Evolutionary conservation across 768 basidiomycete species (phyloP), one percentile per base, ranked within the genome.

Genomic region (Mycena maculata): DNA sequence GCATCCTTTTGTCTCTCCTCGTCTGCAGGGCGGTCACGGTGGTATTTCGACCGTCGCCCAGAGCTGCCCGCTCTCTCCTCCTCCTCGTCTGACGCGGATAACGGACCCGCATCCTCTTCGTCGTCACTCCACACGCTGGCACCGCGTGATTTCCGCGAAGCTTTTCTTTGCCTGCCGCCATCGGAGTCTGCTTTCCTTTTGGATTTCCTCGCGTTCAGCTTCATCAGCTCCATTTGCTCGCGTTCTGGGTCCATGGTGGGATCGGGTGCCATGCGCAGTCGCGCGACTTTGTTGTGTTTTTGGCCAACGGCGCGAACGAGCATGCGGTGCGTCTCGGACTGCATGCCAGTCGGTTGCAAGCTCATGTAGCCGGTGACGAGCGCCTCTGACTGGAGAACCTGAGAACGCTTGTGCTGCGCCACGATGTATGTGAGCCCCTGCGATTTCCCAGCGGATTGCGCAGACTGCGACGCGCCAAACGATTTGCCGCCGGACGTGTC

Each of bases 391-490:
- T 96, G 95, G n/a, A 94, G 84, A 20, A 96, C 90, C 70, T 92
- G 89, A 3, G 92, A 90, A 48, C 90, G 88, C 76, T 94, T 93
- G 78, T 92, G 94, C 73, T 96, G 93, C 18, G 93, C 94, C 62
- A 95, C 92, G 70, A 96, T 90, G 78, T 96, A 96, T 27, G 94
- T 93, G 49, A 95, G 83, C 33, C 94, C 92, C 74, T 94, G 91
- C 8, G 87, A 83, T 74, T 87, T 89, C 27, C 18, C 42, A 22
- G 44, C 39, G n/a, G n/a, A n/a, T 23, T 27, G 27, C 54, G 71
- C 42, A 41, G 63, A 31, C 41, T 68, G 60, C 75, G 74, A 75
- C 36, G 83, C 78, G 67, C 87, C 85, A 73, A 91, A 77, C 18
- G 86, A 82, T 68, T 90, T 83, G 62, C 87, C 86, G 45, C 88